Evolutionary conservation across 2,329 filamentous ascomycete species (phyloP).

Genomic region (Ophiocordyceps camponoti-saundersi): DNA sequence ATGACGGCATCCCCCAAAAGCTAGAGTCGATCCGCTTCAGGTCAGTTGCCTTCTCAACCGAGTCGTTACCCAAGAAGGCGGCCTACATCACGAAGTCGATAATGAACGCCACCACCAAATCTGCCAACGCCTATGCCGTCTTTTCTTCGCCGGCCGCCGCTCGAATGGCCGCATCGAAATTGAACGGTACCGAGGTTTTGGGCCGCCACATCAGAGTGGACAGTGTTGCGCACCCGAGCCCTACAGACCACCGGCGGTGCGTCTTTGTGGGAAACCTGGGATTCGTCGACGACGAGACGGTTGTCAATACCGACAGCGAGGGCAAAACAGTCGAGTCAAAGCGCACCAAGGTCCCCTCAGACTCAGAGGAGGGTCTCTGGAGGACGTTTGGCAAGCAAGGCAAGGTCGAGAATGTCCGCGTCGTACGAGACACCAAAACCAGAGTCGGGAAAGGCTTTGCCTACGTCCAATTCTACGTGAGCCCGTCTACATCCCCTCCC

Average conservation of each 20-base stretch:
- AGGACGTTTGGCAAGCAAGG: constrained; percentile 58
- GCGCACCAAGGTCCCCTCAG: constrained; percentile 57
- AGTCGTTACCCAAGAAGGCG: constrained; percentile 75
- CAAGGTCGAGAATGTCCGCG: constrained; percentile 81
- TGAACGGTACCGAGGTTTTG: constrained; percentile 75
- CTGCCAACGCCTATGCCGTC: constrained; percentile 86
- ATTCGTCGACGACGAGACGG: constrained; percentile 83
- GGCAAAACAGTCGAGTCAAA: constrained; percentile 55
- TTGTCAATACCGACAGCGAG: constrained; percentile 46
- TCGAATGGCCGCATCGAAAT: constrained; percentile 52
- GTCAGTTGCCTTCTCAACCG: constrained; percentile 69
- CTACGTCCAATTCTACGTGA: constrained; percentile 82
- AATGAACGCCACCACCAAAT: constrained; percentile 81
- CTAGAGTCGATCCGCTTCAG: constrained; percentile 89
- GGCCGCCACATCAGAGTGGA: constrained; percentile 84
- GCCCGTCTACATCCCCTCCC: constrained; percentile 4
- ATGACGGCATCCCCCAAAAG: constrained; percentile 43
- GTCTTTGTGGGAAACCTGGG: constrained; percentile 93
- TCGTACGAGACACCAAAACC: constrained; percentile 77
- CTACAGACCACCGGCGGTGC: constrained; percentile 72
- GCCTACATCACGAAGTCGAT: constrained; percentile 81
- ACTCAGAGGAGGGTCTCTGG: constrained; percentile 90
- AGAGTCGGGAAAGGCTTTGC: constrained; percentile 93
- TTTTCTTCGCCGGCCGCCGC: constrained; percentile 64
- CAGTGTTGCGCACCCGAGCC: constrained; percentile 71